Base-by-base conservation (phyloP, 768 basidiomycete genomes). In the Lactarius deliciosus region DNA sequence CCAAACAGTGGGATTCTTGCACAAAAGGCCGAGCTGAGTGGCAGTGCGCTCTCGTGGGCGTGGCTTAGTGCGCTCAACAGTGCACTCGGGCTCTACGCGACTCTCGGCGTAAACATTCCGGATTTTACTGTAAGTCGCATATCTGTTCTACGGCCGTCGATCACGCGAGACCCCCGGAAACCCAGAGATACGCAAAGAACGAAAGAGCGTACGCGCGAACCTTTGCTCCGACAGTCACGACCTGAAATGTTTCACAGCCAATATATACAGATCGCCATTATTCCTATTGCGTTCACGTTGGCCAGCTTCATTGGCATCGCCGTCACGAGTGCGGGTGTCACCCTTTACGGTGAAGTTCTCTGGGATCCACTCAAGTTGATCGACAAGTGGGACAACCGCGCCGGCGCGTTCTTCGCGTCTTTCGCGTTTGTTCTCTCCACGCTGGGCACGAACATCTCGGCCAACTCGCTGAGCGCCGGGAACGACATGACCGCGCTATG, bases 401-500 rank as follows among this genome's bases (percentile, higher is more conserved):
- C 91, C 0, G 91, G 89, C 0, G 86, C 88, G 8, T 96, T 96
- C 80, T 95, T 96, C 73, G 86, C 86, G 7, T 81, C 90, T 0
- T 86, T 92, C 74, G 83, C 86, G 43, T 93, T 93, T 73, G 80
- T 83, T 43, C 77, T 94, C 34, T 86, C 90, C 7, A 91, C 87
- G 0, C 80, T 94, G 56, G 88, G 86, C 40, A 81, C 85, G 22
- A 70, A 68, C 69, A 87, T 92, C 69, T 89, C 90, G 28, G 92
- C 92, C 25, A 96, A 96, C 76, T 84, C 84, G 7, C 80, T 87
- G 58, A 79, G 81, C 25, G 90, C 92, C 3, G 92, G 89, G 5
- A 95, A 94, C 73, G 94, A 96, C 74, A 85, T 94, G 79, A 90
- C 87, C 3, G 92, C 85, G n/a, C 78, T 91, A 47, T 85, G 81